Base-by-base conservation (phyloP, 2,329 filamentous ascomycete genomes). In the Exophiala sideris region DNA sequence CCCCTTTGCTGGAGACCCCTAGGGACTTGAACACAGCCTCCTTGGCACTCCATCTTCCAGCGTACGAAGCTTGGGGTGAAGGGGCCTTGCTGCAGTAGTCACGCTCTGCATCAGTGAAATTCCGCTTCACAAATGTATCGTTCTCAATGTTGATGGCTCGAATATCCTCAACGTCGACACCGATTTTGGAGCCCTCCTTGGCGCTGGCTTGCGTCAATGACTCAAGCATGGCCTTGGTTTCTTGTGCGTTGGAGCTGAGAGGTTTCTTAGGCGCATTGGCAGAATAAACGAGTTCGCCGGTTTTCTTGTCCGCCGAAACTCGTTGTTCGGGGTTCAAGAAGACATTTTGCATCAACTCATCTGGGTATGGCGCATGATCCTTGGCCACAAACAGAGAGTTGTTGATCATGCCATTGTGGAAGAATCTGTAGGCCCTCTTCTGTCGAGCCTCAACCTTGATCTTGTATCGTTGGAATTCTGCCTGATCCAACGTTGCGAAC, bases 1-100 rank as follows among this genome's bases (percentile, higher is more conserved):
- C 91, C 58, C 94, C 94, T 74, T 88, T 86, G 73, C 91, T 87
- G 64, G 81, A 76, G 10, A 97, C 91, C 62, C 91, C 91, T 11
- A 99, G 79, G 35, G 89, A 91, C 83, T 99, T 99, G 81, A 99
- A 99, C 1, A 99, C 91, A 24, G 94, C 94, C 76, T 99, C 94
- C 78, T 99, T 99, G 34, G 94, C 94, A 66, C 87, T 92, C 94
- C 94, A 99, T 64, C 91, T 85, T 46, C 94, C 94, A 4, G 92
- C 90, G 73, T 96, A 99, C 48, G 90, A 95, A 62, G 91, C 89
- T 68, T 90, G 89, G 1, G 91, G 88, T 68, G 82, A 86, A 5
- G 90, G 76, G 12, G 89, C 86, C 67, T 86, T 84, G 60, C 80
- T 80, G 78, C 95, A 99, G 77, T 99, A 97, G 29, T 82, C 80